Base-by-base conservation (phyloP, 2,329 filamentous ascomycete species). In the Pseudocercospora vitis region DNA sequence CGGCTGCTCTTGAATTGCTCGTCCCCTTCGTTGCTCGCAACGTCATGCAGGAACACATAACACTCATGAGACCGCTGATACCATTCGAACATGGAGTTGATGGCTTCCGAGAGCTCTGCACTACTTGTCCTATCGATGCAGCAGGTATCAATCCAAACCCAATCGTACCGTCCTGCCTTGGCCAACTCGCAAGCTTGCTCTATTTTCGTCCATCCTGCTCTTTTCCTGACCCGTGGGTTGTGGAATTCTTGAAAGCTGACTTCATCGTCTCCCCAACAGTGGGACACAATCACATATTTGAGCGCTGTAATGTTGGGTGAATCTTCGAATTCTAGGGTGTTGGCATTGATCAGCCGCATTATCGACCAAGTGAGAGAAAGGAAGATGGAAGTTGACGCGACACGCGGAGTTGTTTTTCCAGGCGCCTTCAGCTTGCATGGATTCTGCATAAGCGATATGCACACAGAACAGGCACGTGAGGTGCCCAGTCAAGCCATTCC, bases 61-160 rank as follows among this genome's bases (percentile, higher is more conserved):
- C 62, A 63, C 2, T 55, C 33, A 0, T 14, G 28, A 5, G 62
- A 46, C 9, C 42, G 37, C 19, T 47, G 23, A 44, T 64, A 64
- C 46, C 58, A 63, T 4, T 33, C 8, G 9, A 57, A 64, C 62
- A 63, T 63, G 3, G 55, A 61, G 16, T 61, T 64, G 37, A 64
- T 57, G 1, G 62, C 56, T 40, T 63, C 55, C 2, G 50, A 52
- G 7, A 63, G 33, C 26, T 64, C 62, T 3, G 56, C 32, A 12
- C 42, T 51, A 31, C 52, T 62, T 4, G 24, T 37, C 21, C 57
- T 56, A 23, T 63, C 48, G 16, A 64, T 64, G 47, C 59, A 61
- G 46, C 61, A 63, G 3, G 62, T 58, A 33, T 64, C 62, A 12
- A 64, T 26, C 61, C 62, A 64, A 16, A 53, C 44, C 19, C 28